A percentile compares a stretch with the other conserved stretches of the same genome.
Evolutionary conservation across 495 filamentous ascomycete species (phyloP).

Genomic region (Immersiella caudata): DNA sequence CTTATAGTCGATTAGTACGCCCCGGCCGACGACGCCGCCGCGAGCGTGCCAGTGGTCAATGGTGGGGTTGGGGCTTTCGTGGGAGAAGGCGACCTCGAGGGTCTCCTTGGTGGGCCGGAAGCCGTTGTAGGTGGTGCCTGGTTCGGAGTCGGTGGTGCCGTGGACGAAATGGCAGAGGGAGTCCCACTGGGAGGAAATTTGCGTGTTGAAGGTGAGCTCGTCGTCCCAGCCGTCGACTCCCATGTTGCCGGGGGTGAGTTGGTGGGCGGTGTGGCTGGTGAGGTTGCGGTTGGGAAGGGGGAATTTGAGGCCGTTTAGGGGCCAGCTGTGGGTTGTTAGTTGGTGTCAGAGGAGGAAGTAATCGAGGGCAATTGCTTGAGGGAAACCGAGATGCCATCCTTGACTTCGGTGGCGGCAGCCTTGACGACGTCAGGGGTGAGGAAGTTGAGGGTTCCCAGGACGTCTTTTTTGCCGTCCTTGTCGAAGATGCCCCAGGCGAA

Average conservation of each 20-base stretch:
- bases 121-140: slow-evolving; percentile 59
- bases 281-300: slow-evolving; percentile 56
- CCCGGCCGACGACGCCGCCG: slow-evolving; percentile 59
- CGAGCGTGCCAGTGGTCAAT: slow-evolving; percentile 46
- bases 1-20: slow-evolving; percentile 60
- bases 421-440: slow-evolving; percentile 59
- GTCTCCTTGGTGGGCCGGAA: slow-evolving; percentile 36
- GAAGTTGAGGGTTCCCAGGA: slow-evolving; percentile 61
- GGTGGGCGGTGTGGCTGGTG: slow-evolving; percentile 53
- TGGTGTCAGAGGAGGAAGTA: background rate
- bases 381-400: slow-evolving; percentile 58
- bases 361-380: slow-evolving; percentile 54
- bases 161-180: slow-evolving; percentile 61
- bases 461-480: slow-evolving; percentile 61
- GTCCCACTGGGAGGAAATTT: slow-evolving; percentile 79
- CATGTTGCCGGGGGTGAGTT: slow-evolving; percentile 44
- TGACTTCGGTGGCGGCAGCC: slow-evolving; percentile 53
- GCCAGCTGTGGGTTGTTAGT: slow-evolving; percentile 37
- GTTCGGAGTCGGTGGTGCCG: slow-evolving; percentile 6
- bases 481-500: slow-evolving; percentile 70
- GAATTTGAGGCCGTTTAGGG: slow-evolving; percentile 50
- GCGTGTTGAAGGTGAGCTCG: slow-evolving; percentile 73
- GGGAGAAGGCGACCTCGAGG: slow-evolving; percentile 30
- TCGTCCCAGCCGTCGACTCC: slow-evolving; percentile 45
- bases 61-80: slow-evolving; percentile 39